Evolutionary conservation across 148 eudicot species (phyloP), one percentile per base, ranked within the genome.

Genomic region (Cornus florida): DNA sequence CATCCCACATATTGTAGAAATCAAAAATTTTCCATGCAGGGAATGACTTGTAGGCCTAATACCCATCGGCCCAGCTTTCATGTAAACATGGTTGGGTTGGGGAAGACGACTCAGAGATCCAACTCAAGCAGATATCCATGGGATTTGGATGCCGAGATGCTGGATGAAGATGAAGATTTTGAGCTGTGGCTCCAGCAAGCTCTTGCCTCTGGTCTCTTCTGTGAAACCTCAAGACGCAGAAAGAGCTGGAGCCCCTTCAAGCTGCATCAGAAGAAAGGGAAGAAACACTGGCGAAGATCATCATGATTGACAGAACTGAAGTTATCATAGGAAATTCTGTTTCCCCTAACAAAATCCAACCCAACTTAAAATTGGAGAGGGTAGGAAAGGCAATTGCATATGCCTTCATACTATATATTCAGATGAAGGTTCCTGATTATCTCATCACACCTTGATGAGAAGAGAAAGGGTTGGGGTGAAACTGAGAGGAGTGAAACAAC

Each of bases 31-130:
- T 68, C 62, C 24, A 22, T 67, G n/a, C 85, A 93, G 99, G 95
- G 99, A 72, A 96, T 96, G 98, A 93, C 98, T 77, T 96, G 99
- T 84, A 89, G 98, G 86, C 97, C 99, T 33, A 96, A 96, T 83
- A 93, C 99, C 31, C 99, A 96, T 81, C 86, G 92, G 38, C 95
- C 99, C 24, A 96, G 99, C 82, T 96, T 93, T 81, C 99, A 93
- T 70, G 99, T 96, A 75, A 96, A 96, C 92, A 93, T 96, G 98
- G 98, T 93, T 80, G 99, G 98, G 43, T 83, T 93, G 73, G 99
- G 92, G 83, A 93, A 90, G 80, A 86, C 93, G 38, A 82, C 80
- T 50, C 97, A 83, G 79, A 83, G 98, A 73, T 93, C 99, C 68
- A 91, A 87, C 75, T 93, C 99, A 59, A 90, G 93, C 84, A 86